Percentiles rank a stretch among this genome's conserved stretches.
Evolutionary conservation across 768 basidiomycete genomes (phyloP).

Genomic region (Pulveroboletus sp.): DNA sequence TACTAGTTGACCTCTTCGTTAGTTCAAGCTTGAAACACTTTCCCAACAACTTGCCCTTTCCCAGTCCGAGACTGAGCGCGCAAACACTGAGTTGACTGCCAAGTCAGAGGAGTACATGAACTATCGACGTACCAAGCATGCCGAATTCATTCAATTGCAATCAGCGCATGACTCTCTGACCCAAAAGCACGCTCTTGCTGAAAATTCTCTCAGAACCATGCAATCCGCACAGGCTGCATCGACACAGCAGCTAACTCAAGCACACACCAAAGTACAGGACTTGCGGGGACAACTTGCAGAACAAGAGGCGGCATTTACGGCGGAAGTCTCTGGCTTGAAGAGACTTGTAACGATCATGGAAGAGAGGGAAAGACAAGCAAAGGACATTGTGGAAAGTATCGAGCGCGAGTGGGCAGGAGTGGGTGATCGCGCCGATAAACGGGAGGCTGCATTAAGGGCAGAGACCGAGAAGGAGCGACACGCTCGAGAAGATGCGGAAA

Average conservation of each 20-base stretch:
- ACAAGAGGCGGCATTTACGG: slow-evolving; percentile 77
- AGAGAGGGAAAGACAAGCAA: slow-evolving; percentile 79
- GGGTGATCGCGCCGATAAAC: slow-evolving; percentile 60
- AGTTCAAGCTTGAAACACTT: slow-evolving; percentile 87
- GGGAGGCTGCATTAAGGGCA: slow-evolving; percentile 62
- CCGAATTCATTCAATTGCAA: slow-evolving; percentile 72
- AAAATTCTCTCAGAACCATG: slow-evolving; percentile 65
- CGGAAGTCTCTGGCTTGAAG: slow-evolving; percentile 68
- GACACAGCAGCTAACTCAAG: slow-evolving; percentile 69
- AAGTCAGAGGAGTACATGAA: slow-evolving; percentile 82
- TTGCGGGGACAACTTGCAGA: slow-evolving; percentile 77
- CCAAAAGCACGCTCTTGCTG: slow-evolving; percentile 60
- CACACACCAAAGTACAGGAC: slow-evolving; percentile 69
- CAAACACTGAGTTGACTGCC: slow-evolving; percentile 58
- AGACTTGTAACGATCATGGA: slow-evolving; percentile 83
- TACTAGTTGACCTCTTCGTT: not conserved
- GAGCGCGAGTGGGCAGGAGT: slow-evolving; percentile 80
- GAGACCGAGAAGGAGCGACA: slow-evolving; percentile 69
- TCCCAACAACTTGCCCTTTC: slow-evolving; percentile 77
- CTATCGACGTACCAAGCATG: slow-evolving; percentile 76
- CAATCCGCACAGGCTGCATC: slow-evolving; percentile 70
- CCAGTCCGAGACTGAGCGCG: slow-evolving; percentile 70
- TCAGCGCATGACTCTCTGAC: slow-evolving; percentile 68
- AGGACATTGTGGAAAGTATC: slow-evolving; percentile 74
- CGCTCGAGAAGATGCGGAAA: slow-evolving; percentile 67